Evolutionary conservation across 768 basidiomycete genomes (phyloP).

Genomic region (Lyophyllum shimeji): DNA sequence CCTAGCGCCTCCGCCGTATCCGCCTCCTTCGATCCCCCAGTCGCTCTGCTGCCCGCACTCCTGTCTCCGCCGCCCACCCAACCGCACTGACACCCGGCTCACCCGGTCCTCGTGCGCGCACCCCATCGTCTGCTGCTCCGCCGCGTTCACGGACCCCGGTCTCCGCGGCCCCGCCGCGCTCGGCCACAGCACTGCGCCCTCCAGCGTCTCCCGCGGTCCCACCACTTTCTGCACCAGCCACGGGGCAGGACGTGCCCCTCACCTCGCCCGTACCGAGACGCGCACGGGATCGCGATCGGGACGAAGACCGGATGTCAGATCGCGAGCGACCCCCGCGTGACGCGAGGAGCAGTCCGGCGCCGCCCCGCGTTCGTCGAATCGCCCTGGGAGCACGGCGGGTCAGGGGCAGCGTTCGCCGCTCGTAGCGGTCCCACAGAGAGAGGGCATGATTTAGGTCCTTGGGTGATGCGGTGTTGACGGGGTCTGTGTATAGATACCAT

Average conservation of each 20-base stretch:
- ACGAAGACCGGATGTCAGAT: slow-evolving; percentile 17
- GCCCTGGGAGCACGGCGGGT: slow-evolving; percentile 51
- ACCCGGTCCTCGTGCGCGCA: slow-evolving; percentile 65
- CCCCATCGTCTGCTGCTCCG: slow-evolving; percentile 24
- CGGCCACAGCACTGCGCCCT: slow-evolving; percentile 12
- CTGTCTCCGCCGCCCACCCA: slow-evolving; percentile 9
- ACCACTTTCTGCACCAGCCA: slow-evolving; percentile 18
- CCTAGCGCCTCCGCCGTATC: slow-evolving; percentile 14
- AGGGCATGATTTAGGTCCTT: slow-evolving; percentile 22
- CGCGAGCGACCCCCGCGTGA: slow-evolving; percentile 30
- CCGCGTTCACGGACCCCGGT: slow-evolving; percentile 18
- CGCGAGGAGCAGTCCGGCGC: slow-evolving; percentile 44
- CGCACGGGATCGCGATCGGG: slow-evolving; percentile 20
- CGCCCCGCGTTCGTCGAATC: slow-evolving; percentile 67
- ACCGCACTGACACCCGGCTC: slow-evolving; percentile 12
- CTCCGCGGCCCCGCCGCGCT: slow-evolving; percentile 14
- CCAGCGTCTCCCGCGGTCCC: slow-evolving; percentile 19
- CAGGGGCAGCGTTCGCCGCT: slow-evolving; percentile 42
- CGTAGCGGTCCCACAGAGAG: slow-evolving; percentile 49
- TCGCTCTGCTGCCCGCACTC: slow-evolving; percentile 9
- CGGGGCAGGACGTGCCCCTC: slow-evolving; percentile 20
- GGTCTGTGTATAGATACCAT: no score
- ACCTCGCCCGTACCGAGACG: slow-evolving; percentile 34
- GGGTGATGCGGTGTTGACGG: neutral
- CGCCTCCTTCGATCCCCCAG: slow-evolving; percentile 9